phyloP scores from a whole-genome alignment of 192 early-diverging fungal genomes.

The Obelidium mucronatum region DNA sequence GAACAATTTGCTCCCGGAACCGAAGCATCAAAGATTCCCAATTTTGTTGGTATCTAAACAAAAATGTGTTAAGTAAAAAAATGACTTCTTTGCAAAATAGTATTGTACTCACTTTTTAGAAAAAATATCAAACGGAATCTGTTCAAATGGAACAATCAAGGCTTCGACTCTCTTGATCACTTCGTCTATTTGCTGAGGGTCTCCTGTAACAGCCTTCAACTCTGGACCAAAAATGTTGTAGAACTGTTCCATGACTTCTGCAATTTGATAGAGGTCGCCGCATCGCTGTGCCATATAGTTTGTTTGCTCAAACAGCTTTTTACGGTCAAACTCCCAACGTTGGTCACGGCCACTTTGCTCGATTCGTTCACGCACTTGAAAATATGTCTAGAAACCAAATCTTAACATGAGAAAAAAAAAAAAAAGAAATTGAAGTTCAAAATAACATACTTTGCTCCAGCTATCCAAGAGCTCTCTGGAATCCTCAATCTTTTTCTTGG shows the following conservation, averaged over 20 bases:
- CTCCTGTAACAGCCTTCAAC: constrained; percentile 70
- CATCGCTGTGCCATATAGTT: constrained; percentile 72
- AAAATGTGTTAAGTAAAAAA: not conserved
- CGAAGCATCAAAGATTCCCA: constrained; percentile 67
- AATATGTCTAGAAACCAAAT: constrained; percentile 51
- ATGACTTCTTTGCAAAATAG: not conserved
- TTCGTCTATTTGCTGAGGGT: constrained; percentile 71
- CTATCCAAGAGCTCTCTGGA: constrained; percentile 63
- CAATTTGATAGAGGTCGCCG: constrained; percentile 65
- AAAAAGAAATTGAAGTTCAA: constrained; percentile 20
- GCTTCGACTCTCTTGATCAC: constrained; percentile 72
- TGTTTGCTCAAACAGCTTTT: constrained; percentile 71
- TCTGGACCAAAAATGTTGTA: constrained; percentile 73
- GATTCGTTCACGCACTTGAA: constrained; percentile 66
- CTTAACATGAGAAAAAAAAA: no score
- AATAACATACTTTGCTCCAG: constrained; percentile 56
- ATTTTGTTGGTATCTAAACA: constrained; percentile 57
- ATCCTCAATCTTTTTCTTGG: constrained; percentile 66
- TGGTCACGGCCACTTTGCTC: constrained; percentile 71
- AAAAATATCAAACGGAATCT: constrained; percentile 67
- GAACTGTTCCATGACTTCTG: constrained; percentile 73
- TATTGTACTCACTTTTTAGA: constrained; percentile 54
- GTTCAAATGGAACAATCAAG: constrained; percentile 66
- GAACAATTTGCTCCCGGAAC: constrained; percentile 71
- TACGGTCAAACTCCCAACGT: constrained; percentile 73